Base-by-base conservation (phyloP, 495 filamentous ascomycete genomes). In the Xylaria palmicola region DNA sequence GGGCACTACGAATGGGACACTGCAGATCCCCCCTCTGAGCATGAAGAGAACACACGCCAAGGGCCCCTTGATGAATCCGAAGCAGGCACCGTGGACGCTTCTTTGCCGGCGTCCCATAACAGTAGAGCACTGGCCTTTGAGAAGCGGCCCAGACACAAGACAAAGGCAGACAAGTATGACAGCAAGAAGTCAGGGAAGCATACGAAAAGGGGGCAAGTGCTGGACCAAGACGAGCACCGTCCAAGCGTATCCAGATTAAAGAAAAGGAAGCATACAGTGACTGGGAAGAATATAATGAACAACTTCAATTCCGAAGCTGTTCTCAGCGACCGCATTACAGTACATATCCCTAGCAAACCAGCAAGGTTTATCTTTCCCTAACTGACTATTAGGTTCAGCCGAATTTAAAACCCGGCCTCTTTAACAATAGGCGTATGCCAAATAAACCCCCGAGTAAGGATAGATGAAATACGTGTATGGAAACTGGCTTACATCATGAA, bases 351-450 rank as follows among this genome's bases (percentile, higher is more conserved):
- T 34, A 3, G 8, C 49, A 64, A 24, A 7, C n/a, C 34, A 19
- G 12, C 9, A 53, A 2, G 37, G 37, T 48, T 41, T 56, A 19
- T 30, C 56, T 56, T 36, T 39, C 40, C 48, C 60, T 73, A 57
- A 74, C 70, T 52, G 69, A 51, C 55, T 57, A 26, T 68, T 54
- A 91, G 88, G 76, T 88, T 20, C 81, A 78, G 43, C 85, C 77
- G 64, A 72, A 67, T 64, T 72, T 75, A 47, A 76, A 67, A 39
- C 71, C 78, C 67, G 91, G 90, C 0, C 73, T 94, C 6, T 93
- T 93, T 70, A 83, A 81, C 24, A 92, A 86, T 66, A 88, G 88
- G 2, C 84, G 82, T 51, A 77, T 83, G 27, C 92, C 89, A 10
- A 84, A 81, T 43, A 82, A 60, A 55, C 81, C 27, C 59, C 83